Percentiles rank a stretch among this genome's conserved stretches.
phyloP scores from a whole-genome alignment of 306 rosid genomes.

The Arachis hypogaea region DNA sequence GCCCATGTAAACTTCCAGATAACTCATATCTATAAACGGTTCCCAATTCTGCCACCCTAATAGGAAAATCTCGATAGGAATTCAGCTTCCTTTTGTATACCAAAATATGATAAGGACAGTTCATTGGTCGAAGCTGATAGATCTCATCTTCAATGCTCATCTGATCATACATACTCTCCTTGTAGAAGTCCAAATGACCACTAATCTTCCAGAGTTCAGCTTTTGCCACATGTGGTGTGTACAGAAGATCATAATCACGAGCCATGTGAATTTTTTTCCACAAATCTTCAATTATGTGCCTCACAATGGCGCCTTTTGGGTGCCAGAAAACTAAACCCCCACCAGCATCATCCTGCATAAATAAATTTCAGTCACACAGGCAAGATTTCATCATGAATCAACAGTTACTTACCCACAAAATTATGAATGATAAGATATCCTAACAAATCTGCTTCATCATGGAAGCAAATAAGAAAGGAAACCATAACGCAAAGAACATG shows the following conservation, averaged over 20 bases:
- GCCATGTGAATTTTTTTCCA: slow-evolving; percentile 85
- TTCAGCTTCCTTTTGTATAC: slow-evolving; percentile 87
- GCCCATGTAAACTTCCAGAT: slow-evolving; percentile 97
- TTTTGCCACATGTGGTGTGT: slow-evolving; percentile 97
- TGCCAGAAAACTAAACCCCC: slow-evolving; percentile 99
- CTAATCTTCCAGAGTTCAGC: slow-evolving; percentile 98
- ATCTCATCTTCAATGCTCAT: slow-evolving; percentile 88
- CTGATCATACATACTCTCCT: slow-evolving; percentile 93
- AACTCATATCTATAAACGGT: slow-evolving; percentile 94
- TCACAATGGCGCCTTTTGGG: slow-evolving; percentile 94
- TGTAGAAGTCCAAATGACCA: slow-evolving; percentile 94
- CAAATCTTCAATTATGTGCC: slow-evolving; percentile 85
- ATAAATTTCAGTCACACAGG: slow-evolving; percentile 34
- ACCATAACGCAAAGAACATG: not conserved
- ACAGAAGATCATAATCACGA: slow-evolving; percentile 81
- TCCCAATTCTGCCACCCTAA: slow-evolving; percentile 92
- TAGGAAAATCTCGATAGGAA: slow-evolving; percentile 90
- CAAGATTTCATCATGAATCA: slow-evolving; percentile 36
- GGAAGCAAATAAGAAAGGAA: slow-evolving; percentile 22
- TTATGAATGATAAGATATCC: slow-evolving; percentile 23
- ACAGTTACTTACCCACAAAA: slow-evolving; percentile 23
- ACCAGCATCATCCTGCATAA: slow-evolving; percentile 85
- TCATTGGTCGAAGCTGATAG: slow-evolving; percentile 98
- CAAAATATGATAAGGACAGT: slow-evolving; percentile 96
- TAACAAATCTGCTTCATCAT: not conserved